These are phyloP conservation scores for Drosera spatulata DNA, from an alignment of 179 eudicot genomes.

Conservation along the genomic window DNA sequence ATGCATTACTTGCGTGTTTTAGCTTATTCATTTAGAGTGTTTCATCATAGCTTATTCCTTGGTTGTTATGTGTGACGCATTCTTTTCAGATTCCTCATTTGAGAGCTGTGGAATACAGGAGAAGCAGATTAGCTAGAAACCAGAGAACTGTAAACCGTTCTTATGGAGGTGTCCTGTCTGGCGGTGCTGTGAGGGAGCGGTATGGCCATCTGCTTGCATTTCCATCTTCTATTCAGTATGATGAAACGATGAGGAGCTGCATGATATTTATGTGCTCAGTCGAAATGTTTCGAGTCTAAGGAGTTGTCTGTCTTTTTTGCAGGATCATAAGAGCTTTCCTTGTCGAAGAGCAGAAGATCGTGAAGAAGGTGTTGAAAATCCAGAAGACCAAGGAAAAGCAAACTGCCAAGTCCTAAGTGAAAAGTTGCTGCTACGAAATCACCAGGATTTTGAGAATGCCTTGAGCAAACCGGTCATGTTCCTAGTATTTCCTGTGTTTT, in stretches of 20 bases:
- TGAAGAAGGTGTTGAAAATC: conserved; percentile 31
- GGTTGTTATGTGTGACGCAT: background rate
- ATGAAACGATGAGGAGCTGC: background rate
- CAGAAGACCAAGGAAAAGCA: conserved; percentile 71
- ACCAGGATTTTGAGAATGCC: no score
- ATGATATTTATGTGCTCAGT: background rate
- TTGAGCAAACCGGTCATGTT: no score
- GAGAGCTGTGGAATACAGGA: conserved; percentile 39
- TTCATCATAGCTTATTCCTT: no score
- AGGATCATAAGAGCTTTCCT: conserved; percentile 84
- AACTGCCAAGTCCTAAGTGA: conserved; percentile 34
- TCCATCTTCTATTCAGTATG: background rate
- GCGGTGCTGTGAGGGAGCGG: conserved; percentile 33
- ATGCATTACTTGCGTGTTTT: no score
- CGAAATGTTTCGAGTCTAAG: background rate
- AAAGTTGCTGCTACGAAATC: no score
- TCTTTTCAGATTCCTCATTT: conserved; percentile 33
- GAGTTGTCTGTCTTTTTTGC: background rate
- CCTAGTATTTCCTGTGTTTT: no score
- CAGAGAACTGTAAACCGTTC: conserved; percentile 43
- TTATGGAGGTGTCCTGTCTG: conserved; percentile 39
- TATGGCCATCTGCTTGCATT: background rate
- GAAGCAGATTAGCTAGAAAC: conserved; percentile 35
- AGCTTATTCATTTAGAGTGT: no score
- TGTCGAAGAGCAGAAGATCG: conserved; percentile 72